A percentile compares a stretch with the other conserved stretches of the same genome.
phyloP scores from a whole-genome alignment of 2,329 filamentous ascomycete species.

The Bipolaris sorokiniana region DNA sequence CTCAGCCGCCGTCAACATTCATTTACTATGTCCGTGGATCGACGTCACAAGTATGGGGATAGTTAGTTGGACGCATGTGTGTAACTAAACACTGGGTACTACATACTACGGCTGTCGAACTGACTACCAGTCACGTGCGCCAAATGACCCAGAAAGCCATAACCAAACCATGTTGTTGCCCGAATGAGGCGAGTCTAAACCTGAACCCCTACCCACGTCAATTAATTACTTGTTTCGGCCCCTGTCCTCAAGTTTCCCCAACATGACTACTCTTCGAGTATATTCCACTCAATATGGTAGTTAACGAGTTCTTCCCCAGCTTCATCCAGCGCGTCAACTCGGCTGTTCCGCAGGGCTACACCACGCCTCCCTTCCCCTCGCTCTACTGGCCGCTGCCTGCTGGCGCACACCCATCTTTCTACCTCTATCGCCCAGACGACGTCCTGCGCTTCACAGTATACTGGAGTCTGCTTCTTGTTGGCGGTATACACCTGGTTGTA shows the following conservation, averaged over 20 bases:
- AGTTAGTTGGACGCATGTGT: too few relatives aligned
- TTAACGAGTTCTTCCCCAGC: conserved; percentile 30
- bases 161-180: conserved; percentile 28
- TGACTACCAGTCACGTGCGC: conserved; percentile 4
- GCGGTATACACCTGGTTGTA: conserved; percentile 74
- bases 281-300: background rate
- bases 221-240: background rate
- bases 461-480: conserved; percentile 85
- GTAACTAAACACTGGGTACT: too few relatives aligned
- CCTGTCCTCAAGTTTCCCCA: background rate
- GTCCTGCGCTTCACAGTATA: conserved; percentile 87
- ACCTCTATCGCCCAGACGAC: conserved; percentile 76
- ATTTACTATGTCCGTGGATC: conserved; percentile 1
- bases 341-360: conserved; percentile 64
- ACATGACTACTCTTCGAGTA: background rate
- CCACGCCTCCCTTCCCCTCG: conserved; percentile 75
- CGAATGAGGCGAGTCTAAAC: conserved; percentile 39
- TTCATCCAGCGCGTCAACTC: conserved; percentile 56
- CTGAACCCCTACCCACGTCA: background rate
- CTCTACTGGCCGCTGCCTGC: conserved; percentile 76
- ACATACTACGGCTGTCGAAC: background rate
- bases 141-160: background rate
- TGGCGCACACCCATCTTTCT: conserved; percentile 61
- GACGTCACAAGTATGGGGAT: conserved; percentile 21
- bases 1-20: conserved; percentile 23